phyloP scores from a whole-genome alignment of 2,329 filamentous ascomycete genomes.

The Dactylellina sp. region DNA sequence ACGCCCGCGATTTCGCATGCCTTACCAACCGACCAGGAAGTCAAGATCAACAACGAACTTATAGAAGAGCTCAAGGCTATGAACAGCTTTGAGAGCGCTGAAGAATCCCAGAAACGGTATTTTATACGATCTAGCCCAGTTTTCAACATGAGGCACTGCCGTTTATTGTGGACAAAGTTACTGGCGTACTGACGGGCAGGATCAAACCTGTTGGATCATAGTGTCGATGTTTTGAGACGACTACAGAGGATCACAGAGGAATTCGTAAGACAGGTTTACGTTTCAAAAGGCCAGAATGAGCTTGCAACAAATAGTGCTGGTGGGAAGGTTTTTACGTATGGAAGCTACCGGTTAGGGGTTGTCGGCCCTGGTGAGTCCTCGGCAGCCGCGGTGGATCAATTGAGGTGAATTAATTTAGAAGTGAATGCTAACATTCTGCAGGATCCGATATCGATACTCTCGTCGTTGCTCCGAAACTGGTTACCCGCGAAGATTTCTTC shows the following conservation, averaged over 20 bases:
- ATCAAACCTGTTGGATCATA: conserved; percentile 62
- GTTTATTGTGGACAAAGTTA: no score
- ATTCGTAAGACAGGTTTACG: conserved; percentile 85
- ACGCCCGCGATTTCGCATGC: conserved; percentile 84
- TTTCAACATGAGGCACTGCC: neutral
- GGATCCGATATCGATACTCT: conserved; percentile 98
- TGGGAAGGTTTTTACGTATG: conserved; percentile 94
- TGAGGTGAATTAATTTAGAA: conserved; percentile 12
- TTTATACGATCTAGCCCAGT: conserved; percentile 44
- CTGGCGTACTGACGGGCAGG: no score
- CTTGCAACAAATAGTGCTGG: conserved; percentile 84
- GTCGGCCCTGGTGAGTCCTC: conserved; percentile 76
- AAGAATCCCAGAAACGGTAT: conserved; percentile 86
- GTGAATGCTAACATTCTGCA: conserved; percentile 59
- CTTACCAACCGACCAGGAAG: conserved; percentile 81
- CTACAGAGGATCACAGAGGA: conserved; percentile 84
- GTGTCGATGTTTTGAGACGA: conserved; percentile 77
- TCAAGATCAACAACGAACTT: conserved; percentile 79
- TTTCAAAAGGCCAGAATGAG: conserved; percentile 78
- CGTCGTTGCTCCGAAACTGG: conserved; percentile 89
- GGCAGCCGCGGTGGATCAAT: neutral
- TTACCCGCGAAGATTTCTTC: conserved; percentile 92
- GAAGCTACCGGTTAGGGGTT: conserved; percentile 93
- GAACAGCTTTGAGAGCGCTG: conserved; percentile 87
- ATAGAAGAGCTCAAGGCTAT: conserved; percentile 86